Base-by-base conservation (phyloP, 345 rosid species). In the Murraya paniculata region DNA sequence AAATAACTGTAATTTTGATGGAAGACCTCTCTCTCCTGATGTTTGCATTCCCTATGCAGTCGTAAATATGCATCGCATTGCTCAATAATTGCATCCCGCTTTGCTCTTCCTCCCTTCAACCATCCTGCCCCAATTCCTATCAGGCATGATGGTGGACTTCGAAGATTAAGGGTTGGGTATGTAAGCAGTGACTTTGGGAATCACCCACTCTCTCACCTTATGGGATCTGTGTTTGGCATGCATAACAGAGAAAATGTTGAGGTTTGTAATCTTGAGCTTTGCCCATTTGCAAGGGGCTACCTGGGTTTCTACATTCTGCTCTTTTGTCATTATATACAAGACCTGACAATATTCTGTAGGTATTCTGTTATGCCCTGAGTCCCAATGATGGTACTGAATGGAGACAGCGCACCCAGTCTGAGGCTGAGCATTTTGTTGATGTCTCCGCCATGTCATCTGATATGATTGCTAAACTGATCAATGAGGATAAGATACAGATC, bases 221-320 rank as follows among this genome's bases (percentile, higher is more conserved):
- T 97, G 99, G 99, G 98, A 53, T 97, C 99, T 5, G 94, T 97
- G 69, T 97, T 94, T 85, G 99, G 99, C 79, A 91, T 94, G 98
- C 99, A 97, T 84, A 87, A 91, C 88, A 86, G 82, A 85, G 94
- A 89, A 73, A 89, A 91, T 77, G 84, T 94, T 24, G 98, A 97
- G 98, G 99, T 92, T 66, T 64, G 92, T 81, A 36, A n/a, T 61
- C 13, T n/a, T 27, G 5, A 14, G n/a, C 9, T 31, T 56, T 18
- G 57, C n/a, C 30, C 5, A 66, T 7, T 68, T 22, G 22, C 45
- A 11, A 16, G 33, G 33, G 28, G 24, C 31, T 30, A 2, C 31
- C 27, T 64, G 31, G 30, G 7, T 27, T 6, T 45, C 19, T 80
- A 33, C 64, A 22, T 53, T 19, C 53, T 39, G 41, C 21, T 38